Evolutionary conservation across 192 early-diverging fungal genomes (phyloP), one percentile per base, ranked within the genome.

Genomic region (Linnemannia zychae): DNA sequence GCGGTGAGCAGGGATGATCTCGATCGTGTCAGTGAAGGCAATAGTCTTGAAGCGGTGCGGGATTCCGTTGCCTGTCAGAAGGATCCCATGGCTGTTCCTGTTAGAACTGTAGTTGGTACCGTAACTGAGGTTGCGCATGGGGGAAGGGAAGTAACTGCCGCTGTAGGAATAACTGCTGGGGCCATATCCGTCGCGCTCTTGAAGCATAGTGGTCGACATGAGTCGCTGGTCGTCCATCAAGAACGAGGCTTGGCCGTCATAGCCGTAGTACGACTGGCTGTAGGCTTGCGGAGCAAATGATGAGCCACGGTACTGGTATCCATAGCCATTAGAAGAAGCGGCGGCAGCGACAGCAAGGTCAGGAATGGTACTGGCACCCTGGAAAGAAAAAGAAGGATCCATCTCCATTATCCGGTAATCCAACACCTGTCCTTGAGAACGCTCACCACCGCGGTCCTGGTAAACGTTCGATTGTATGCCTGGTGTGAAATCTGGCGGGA

Each of bases 1-100:
- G 53, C 77, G 83, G 31, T 79, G 50, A 12, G 70, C 77, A 5
- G 83, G 83, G 15, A 85, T 85, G 28, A 85, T 73, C 78, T 85
- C 83, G 50, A 79, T 52, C 40, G 52, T 73, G 31, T 85, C 83
- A 15, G 34, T 67, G 50, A 85, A 85, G 36, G 47, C 76, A 24
- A 85, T 76, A 15, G 34, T 38, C 37, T 65, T 72, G 12, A 28
- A 12, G 24, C 28, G 57, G 2, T 31, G 7, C 3, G 24, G 24
- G 57, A 63, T 63, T 0, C 28, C 57, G 28, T 31, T 63, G 12
- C 28, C 57, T n/a, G 24, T 63, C 24, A 44, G 40, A 3, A 63
- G 28, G 57, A 33, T 63, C 12, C 28, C 57, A n/a, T 15, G 9
- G 22, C 9, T 31, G 57, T 24, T 63, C 11, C 9, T 31, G 57